Percentiles rank a stretch among this genome's conserved stretches.
phyloP scores from a whole-genome alignment of 352 stramenopile species.

The Globisporangium yorkense region DNA sequence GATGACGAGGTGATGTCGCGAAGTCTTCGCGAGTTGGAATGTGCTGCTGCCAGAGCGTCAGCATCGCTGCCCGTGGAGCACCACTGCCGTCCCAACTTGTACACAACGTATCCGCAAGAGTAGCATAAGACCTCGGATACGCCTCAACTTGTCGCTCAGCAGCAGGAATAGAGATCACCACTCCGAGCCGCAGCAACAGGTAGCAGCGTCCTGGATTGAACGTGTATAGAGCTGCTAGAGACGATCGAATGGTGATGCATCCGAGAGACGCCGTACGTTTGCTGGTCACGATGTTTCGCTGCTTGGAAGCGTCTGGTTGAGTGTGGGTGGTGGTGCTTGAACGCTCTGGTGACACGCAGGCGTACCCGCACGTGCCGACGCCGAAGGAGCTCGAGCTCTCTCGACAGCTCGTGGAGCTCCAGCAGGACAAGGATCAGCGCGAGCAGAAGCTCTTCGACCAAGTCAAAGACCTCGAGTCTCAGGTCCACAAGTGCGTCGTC shows the following conservation, averaged over 20 bases:
- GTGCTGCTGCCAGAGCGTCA: not conserved
- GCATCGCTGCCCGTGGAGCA: too few species aligned
- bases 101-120: too few species aligned
- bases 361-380: slow-evolving; percentile 65
- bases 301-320: not conserved
- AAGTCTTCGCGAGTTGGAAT: not conserved
- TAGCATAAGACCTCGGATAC: too few species aligned
- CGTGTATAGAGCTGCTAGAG: too few species aligned
- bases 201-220: too few species aligned
- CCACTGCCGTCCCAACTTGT: too few species aligned
- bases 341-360: slow-evolving; percentile 19
- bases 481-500: slow-evolving; percentile 57
- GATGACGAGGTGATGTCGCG: too few species aligned
- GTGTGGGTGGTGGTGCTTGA: not conserved
- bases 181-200: too few species aligned
- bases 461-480: slow-evolving; percentile 57
- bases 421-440: slow-evolving; percentile 62
- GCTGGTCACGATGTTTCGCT: not conserved
- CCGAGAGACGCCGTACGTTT: slow-evolving; percentile 6
- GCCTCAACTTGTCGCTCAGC: too few species aligned
- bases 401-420: slow-evolving; percentile 50
- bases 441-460: slow-evolving; percentile 55
- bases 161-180: too few species aligned
- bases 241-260: slow-evolving; percentile 4
- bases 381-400: slow-evolving; percentile 70